phyloP scores from a whole-genome alignment of 2,329 filamentous ascomycete genomes.

The Aspergillus tamarii region DNA sequence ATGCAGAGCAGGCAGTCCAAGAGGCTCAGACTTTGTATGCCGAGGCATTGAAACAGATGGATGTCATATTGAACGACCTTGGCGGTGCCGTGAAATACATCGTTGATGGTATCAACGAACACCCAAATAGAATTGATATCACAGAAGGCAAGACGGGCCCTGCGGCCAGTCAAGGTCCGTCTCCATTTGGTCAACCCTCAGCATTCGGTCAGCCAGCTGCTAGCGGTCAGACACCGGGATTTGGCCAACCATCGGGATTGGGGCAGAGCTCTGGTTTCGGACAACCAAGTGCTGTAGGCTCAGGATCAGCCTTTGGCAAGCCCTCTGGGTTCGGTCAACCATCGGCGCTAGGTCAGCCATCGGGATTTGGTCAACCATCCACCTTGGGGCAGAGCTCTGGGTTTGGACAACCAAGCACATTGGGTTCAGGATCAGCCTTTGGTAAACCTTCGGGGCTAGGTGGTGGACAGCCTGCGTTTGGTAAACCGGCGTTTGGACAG shows the following conservation, averaged over 20 bases:
- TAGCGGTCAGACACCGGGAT: slow-evolving; percentile 21
- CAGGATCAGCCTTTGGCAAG: slow-evolving; percentile 23
- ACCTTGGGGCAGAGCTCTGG: slow-evolving; percentile 23
- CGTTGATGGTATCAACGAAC: slow-evolving; percentile 65
- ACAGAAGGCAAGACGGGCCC: slow-evolving; percentile 36
- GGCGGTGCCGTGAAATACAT: slow-evolving; percentile 74
- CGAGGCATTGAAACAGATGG: slow-evolving; percentile 71
- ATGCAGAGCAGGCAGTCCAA: slow-evolving; percentile 56
- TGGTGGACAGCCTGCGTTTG: slow-evolving; percentile 30
- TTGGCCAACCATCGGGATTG: slow-evolving; percentile 34
- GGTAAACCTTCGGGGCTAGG: slow-evolving; percentile 40
- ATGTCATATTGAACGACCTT: slow-evolving; percentile 69
- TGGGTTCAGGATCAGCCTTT: slow-evolving; percentile 42
- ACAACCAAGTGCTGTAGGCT: slow-evolving; percentile 13
- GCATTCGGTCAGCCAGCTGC: slow-evolving; percentile 46
- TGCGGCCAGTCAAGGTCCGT: slow-evolving; percentile 13
- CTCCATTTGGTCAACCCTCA: slow-evolving; percentile 38
- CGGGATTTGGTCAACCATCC: slow-evolving; percentile 25
- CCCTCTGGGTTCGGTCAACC: slow-evolving; percentile 25
- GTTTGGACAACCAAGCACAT: slow-evolving; percentile 28
- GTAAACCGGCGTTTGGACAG: slow-evolving; percentile 50
- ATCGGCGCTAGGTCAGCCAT: slow-evolving; percentile 33
- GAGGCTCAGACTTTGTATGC: slow-evolving; percentile 60
- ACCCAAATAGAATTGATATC: slow-evolving; percentile 73
- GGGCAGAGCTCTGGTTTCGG: slow-evolving; percentile 25